These are phyloP conservation scores for Hypoxylon cercidicola DNA, from an alignment of 495 filamentous ascomycete species.

Conservation along the genomic window DNA sequence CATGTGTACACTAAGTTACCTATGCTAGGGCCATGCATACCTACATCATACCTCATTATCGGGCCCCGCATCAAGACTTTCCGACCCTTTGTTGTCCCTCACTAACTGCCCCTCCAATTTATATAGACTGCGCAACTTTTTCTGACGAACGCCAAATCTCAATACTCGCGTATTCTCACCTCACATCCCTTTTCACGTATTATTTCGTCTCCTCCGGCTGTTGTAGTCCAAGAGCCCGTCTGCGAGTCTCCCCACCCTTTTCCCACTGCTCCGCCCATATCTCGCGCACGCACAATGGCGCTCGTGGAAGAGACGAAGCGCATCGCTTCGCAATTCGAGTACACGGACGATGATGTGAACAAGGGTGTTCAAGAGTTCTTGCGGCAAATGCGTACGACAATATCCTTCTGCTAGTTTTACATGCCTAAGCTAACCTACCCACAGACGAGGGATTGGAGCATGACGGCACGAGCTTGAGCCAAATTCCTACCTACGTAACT, in stretches of 20 bases:
- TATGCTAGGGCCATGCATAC: neutral
- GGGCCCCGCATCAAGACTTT: conserved; percentile 34
- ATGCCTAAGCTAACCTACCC: conserved; percentile 21
- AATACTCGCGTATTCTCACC: conserved; percentile 49
- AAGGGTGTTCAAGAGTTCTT: conserved; percentile 86
- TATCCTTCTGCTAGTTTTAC: neutral
- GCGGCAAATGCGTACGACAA: conserved; percentile 75
- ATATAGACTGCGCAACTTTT: conserved; percentile 43
- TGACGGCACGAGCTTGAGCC: conserved; percentile 82
- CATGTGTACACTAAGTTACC: conserved; percentile 6
- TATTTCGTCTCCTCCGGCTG: conserved; percentile 55
- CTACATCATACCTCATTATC: neutral
- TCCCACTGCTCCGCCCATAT: conserved; percentile 57
- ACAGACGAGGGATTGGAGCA: conserved; percentile 82
- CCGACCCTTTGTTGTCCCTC: conserved; percentile 27
- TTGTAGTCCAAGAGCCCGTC: conserved; percentile 48
- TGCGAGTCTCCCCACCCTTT: conserved; percentile 62
- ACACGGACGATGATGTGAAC: conserved; percentile 79
- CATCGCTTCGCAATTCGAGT: conserved; percentile 88
- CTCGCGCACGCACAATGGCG: conserved; percentile 60
- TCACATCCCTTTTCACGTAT: conserved; percentile 47
- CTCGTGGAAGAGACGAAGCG: conserved; percentile 78
- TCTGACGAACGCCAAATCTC: conserved; percentile 48
- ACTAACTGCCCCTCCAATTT: conserved; percentile 41
- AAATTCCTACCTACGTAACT: conserved; percentile 97